Conservation (phyloP, 148 eudicot genomes). For the Spergularia bocconei region DNA sequence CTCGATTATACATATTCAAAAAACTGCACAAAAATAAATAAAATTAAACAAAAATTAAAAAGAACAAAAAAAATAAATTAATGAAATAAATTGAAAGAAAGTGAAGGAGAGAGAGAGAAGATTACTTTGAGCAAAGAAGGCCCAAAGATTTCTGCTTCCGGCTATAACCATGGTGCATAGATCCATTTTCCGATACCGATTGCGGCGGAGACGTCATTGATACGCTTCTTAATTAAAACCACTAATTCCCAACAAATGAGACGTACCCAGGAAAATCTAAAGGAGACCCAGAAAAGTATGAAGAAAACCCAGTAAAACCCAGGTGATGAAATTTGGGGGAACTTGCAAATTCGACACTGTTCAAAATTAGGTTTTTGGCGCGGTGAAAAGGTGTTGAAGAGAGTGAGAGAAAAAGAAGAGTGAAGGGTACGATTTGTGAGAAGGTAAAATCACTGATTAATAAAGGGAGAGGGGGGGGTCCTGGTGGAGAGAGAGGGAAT, state of each 20-base stretch:
- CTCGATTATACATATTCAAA: conserved; percentile 80
- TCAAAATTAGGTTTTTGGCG: neutral
- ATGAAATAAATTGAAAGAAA: neutral
- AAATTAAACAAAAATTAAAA: neutral
- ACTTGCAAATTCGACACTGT: neutral
- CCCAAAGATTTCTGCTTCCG: conserved; percentile 91
- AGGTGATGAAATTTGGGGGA: neutral
- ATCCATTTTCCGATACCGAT: conserved; percentile 31
- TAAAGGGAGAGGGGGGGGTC: too few species aligned
- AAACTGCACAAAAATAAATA: conserved; percentile 49
- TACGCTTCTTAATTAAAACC: neutral
- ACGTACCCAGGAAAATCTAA: neutral
- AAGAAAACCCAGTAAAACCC: conserved; percentile 4
- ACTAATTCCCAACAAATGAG: neutral
- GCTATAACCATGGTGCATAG: conserved; percentile 51
- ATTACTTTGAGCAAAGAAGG: conserved; percentile 84
- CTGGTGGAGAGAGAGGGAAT: too few species aligned
- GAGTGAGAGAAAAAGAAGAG: neutral
- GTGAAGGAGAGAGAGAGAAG: neutral
- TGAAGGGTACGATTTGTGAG: neutral
- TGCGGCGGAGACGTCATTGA: conserved; percentile 37
- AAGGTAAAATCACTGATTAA: too few species aligned
- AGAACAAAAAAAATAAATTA: neutral
- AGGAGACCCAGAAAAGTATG: neutral
- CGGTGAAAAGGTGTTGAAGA: too few species aligned